Percentiles rank a stretch among this genome's conserved stretches.
Evolutionary conservation across 1,139 yeast genomes (phyloP).

Genomic region (Saccharomyces hybrid): DNA sequence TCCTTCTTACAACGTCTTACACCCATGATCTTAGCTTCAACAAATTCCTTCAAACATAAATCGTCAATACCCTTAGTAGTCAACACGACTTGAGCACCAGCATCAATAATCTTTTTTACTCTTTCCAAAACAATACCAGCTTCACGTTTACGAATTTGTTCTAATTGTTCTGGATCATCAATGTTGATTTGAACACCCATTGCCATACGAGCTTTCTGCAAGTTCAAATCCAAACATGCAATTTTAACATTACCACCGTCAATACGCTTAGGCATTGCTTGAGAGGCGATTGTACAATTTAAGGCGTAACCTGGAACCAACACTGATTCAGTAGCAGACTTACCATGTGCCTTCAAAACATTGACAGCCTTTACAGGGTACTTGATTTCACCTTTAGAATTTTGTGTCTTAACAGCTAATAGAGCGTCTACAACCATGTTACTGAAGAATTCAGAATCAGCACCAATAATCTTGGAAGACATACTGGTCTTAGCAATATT

Average conservation of each 20-base stretch:
- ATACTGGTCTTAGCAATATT: constrained; percentile 94
- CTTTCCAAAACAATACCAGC: constrained; percentile 85
- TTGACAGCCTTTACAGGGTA: constrained; percentile 98
- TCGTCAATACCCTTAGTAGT: constrained; percentile 99
- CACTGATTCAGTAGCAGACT: constrained; percentile 77
- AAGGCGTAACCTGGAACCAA: constrained; percentile 91
- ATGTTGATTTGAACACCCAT: constrained; percentile 96
- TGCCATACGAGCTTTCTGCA: constrained; percentile 96
- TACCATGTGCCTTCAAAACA: constrained; percentile 93
- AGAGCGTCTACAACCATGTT: constrained; percentile 91
- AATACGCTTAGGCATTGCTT: constrained; percentile 82
- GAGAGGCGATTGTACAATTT: constrained; percentile 95
- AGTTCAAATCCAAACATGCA: constrained; percentile 88
- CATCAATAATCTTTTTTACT: constrained; percentile 72
- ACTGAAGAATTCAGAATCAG: constrained; percentile 86
- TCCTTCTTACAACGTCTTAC: constrained; percentile 97
- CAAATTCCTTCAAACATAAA: constrained; percentile 87
- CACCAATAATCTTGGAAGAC: constrained; percentile 96
- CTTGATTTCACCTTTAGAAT: constrained; percentile 77
- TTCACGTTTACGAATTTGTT: constrained; percentile 91
- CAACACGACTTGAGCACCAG: constrained; percentile 94
- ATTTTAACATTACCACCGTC: constrained; percentile 55
- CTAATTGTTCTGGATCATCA: constrained; percentile 95
- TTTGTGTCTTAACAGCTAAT: constrained; percentile 88
- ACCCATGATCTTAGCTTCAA: constrained; percentile 94